Percentiles rank a stretch among this genome's conserved stretches.
These are phyloP conservation scores for Rubia balearica DNA, from an alignment of 305 asterid species.

Conservation along the genomic window DNA sequence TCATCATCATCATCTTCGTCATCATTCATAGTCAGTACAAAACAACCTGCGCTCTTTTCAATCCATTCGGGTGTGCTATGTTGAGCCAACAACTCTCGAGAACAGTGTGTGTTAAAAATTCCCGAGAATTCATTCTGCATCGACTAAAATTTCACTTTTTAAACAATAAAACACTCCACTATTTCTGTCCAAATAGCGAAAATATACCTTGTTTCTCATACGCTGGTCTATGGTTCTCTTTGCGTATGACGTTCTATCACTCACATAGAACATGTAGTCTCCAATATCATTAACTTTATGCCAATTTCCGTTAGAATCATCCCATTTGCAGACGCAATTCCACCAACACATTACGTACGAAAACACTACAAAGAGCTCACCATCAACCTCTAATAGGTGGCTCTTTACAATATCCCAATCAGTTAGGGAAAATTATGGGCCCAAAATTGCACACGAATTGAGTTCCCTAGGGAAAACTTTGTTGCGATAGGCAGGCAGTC, in stretches of 20 bases:
- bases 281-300: not conserved
- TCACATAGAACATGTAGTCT: not conserved
- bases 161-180: not conserved
- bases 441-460: not conserved
- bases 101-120: not conserved
- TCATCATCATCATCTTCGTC: too few species aligned
- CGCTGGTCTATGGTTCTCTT: not conserved
- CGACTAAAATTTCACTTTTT: not conserved
- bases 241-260: not conserved
- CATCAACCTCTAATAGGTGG: not conserved
- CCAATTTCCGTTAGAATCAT: not conserved
- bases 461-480: not conserved
- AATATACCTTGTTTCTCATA: slow-evolving; percentile 3
- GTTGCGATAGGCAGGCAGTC: too few species aligned
- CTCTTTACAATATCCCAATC: not conserved
- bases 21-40: too few species aligned
- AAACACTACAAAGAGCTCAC: not conserved
- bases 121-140: not conserved
- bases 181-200: not conserved
- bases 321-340: not conserved
- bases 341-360: rapidly evolving
- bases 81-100: not conserved
- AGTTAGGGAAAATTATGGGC: too few species aligned
- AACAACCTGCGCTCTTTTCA: too few species aligned
- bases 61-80: not conserved